These are phyloP conservation scores for Apiotrichum brassicae DNA, from an alignment of 1,284 basidiomycete genomes.

Conservation along the genomic window DNA sequence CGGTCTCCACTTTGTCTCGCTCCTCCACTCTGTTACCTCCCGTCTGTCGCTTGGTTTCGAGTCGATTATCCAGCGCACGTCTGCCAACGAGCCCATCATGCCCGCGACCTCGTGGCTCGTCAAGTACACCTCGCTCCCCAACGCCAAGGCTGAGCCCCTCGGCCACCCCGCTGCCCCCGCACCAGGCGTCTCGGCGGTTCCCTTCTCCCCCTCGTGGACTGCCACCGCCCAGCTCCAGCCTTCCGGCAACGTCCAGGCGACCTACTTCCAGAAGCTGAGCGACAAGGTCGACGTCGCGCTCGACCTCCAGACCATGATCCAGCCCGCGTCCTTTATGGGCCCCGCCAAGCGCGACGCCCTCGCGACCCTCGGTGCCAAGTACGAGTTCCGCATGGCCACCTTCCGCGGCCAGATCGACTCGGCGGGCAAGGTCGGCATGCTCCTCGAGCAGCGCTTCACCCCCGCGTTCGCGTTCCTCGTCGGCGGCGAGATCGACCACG, in stretches of 20 bases:
- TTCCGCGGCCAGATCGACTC: constrained; percentile 90
- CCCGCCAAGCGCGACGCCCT: constrained; percentile 76
- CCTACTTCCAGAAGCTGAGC: constrained; percentile 93
- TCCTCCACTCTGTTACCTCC: constrained; percentile 92
- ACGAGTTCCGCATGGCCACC: constrained; percentile 87
- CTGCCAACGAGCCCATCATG: constrained; percentile 62
- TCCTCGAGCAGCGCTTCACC: constrained; percentile 92
- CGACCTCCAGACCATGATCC: constrained; percentile 77
- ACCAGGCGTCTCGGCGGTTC: constrained; percentile 26
- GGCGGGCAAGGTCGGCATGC: constrained; percentile 85
- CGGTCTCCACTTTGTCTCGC: constrained; percentile 91
- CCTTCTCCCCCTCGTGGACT: constrained; percentile 66
- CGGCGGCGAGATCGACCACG: constrained; percentile 95
- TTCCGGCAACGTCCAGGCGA: constrained; percentile 77
- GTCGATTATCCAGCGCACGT: constrained; percentile 72
- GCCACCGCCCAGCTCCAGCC: constrained; percentile 86
- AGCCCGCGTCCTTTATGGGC: constrained; percentile 53
- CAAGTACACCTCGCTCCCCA: constrained; percentile 64
- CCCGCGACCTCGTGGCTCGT: constrained; percentile 76
- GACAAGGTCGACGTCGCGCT: constrained; percentile 99
- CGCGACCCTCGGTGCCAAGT: constrained; percentile 90
- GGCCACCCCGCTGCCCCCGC: constrained; percentile 17
- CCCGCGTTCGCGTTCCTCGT: constrained; percentile 93
- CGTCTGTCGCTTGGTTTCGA: constrained; percentile 87
- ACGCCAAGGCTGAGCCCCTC: constrained; percentile 16